Evolutionary conservation across 2,329 filamentous ascomycete species (phyloP).

Genomic region (Ambrosiella cleistominuta): DNA sequence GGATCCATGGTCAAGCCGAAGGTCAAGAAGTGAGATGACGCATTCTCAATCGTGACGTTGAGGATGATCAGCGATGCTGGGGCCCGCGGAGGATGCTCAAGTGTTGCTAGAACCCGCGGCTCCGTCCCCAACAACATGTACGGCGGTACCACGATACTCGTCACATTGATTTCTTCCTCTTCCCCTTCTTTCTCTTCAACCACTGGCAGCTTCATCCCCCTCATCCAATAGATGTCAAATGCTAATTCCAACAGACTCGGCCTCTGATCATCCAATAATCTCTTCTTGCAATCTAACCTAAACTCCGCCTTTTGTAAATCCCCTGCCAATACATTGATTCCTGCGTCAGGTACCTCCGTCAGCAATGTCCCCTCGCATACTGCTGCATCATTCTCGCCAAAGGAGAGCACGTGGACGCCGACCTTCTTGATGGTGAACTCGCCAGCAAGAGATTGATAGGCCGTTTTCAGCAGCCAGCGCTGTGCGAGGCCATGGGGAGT

Average conservation of each 20-base stretch:
- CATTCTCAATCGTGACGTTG: slow-evolving; percentile 66
- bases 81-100: no score
- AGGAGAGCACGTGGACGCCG: slow-evolving; percentile 40
- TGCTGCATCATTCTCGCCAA: slow-evolving; percentile 37
- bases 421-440: slow-evolving; percentile 47
- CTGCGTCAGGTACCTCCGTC: slow-evolving; percentile 23
- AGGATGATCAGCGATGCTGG: slow-evolving; percentile 33
- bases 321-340: slow-evolving; percentile 41
- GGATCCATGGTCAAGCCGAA: slow-evolving; percentile 89
- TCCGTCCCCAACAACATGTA: slow-evolving; percentile 69
- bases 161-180: slow-evolving; percentile 32
- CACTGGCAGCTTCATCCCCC: slow-evolving; percentile 19
- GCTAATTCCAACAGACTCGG: slow-evolving; percentile 57
- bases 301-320: slow-evolving; percentile 58
- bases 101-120: slow-evolving; percentile 51
- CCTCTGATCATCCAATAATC: slow-evolving; percentile 64
- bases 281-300: slow-evolving; percentile 55
- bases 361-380: slow-evolving; percentile 33
- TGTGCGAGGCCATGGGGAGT: slow-evolving; percentile 50
- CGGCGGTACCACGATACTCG: slow-evolving; percentile 58
- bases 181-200: neutral
- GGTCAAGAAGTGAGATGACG: slow-evolving; percentile 82
- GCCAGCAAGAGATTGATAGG: slow-evolving; percentile 58
- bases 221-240: slow-evolving; percentile 62
- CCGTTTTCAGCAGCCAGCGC: slow-evolving; percentile 60